These are phyloP conservation scores for Rosa hybrid DNA, from an alignment of 331 rosid species.

Conservation along the genomic window DNA sequence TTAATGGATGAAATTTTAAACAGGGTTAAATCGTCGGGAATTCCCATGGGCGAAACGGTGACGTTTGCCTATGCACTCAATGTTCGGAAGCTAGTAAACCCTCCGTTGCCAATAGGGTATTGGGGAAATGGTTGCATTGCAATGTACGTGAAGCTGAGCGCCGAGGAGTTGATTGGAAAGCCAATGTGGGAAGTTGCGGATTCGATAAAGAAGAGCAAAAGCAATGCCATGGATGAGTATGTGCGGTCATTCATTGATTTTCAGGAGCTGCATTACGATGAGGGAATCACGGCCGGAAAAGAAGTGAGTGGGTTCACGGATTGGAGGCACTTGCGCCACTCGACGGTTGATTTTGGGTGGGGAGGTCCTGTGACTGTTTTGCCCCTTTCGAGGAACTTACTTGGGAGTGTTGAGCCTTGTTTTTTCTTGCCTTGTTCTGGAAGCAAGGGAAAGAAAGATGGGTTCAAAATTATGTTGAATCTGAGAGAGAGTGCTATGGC, in stretches of 20 bases:
- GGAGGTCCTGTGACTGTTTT: constrained; percentile 90
- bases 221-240: constrained; percentile 60
- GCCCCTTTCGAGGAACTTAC: constrained; percentile 65
- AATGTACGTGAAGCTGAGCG: constrained; percentile 60
- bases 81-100: constrained; percentile 53
- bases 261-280: constrained; percentile 59
- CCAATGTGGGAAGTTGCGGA: constrained; percentile 80
- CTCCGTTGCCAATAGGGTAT: constrained; percentile 59
- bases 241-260: constrained; percentile 70
- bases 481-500: constrained; percentile 56
- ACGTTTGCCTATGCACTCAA: constrained; percentile 74
- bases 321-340: constrained; percentile 88
- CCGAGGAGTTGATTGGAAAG: constrained; percentile 45
- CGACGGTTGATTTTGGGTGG: constrained; percentile 88
- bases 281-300: constrained; percentile 69
- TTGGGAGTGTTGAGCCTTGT: constrained; percentile 84
- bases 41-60: constrained; percentile 49
- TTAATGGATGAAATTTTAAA: background rate
- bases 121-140: constrained; percentile 94
- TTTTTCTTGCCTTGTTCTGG: constrained; percentile 76
- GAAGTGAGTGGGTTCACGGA: constrained; percentile 89
- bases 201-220: constrained; percentile 73
- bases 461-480: constrained; percentile 69
- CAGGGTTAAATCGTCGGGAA: constrained; percentile 56
- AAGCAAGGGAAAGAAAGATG: constrained; percentile 28